These are phyloP conservation scores for Didymella keratinophila DNA, from an alignment of 2,329 filamentous ascomycete genomes.

Conservation along the genomic window DNA sequence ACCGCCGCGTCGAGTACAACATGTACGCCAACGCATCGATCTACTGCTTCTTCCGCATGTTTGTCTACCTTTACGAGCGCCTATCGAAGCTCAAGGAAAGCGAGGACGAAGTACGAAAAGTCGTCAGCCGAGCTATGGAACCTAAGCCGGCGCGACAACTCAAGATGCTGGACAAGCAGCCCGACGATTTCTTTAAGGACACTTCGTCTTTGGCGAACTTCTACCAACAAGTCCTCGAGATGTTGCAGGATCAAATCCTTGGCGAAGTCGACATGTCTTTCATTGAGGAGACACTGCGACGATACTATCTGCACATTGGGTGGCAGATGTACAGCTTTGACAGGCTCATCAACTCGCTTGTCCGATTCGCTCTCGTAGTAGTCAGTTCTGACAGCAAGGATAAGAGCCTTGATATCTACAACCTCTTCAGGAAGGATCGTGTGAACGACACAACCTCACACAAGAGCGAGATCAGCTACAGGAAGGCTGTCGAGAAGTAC, in stretches of 20 bases:
- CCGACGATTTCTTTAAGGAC: constrained; percentile 75
- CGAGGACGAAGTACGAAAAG: constrained; percentile 74
- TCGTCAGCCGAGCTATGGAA: constrained; percentile 75
- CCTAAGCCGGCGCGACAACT: constrained; percentile 84
- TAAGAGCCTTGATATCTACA: constrained; percentile 89
- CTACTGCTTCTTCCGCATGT: constrained; percentile 93
- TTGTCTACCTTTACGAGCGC: constrained; percentile 88
- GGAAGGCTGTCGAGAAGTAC: constrained; percentile 91
- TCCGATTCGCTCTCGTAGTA: constrained; percentile 81
- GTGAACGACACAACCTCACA: constrained; percentile 86
- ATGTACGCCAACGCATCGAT: constrained; percentile 92
- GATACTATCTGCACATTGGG: constrained; percentile 88
- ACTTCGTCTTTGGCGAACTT: constrained; percentile 71
- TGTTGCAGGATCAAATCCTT: constrained; percentile 86
- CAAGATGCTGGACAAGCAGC: constrained; percentile 80
- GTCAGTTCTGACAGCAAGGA: constrained; percentile 89
- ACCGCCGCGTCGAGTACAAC: constrained; percentile 81
- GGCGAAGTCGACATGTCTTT: constrained; percentile 82
- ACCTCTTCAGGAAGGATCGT: constrained; percentile 83
- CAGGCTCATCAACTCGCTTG: constrained; percentile 82
- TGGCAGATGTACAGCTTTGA: constrained; percentile 95
- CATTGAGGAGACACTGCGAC: constrained; percentile 88
- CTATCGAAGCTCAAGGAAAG: constrained; percentile 84
- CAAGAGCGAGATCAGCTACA: constrained; percentile 85
- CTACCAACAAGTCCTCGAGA: constrained; percentile 83